Percentiles rank a stretch among this genome's conserved stretches.
These are phyloP conservation scores for Ustilago xerochloae DNA, from an alignment of 1,284 basidiomycete genomes.

Conservation along the genomic window DNA sequence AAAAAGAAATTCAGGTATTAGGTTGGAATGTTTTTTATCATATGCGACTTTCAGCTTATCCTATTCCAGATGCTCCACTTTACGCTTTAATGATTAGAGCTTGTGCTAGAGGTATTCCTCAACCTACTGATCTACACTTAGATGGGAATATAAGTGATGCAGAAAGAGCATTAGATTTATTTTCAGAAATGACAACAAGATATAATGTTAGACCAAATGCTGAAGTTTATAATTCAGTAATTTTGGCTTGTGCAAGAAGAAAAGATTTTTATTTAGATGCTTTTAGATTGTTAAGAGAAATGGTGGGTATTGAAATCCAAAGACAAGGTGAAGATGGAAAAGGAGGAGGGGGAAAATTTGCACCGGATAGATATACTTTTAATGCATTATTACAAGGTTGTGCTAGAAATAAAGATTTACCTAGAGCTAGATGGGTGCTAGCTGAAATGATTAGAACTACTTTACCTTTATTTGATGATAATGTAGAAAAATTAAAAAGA, in stretches of 20 bases:
- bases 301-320: conserved; percentile 79
- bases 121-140: conserved; percentile 65
- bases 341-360: conserved; percentile 67
- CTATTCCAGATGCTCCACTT: conserved; percentile 78
- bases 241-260: conserved; percentile 76
- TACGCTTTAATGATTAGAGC: conserved; percentile 90
- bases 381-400: conserved; percentile 86
- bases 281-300: conserved; percentile 72
- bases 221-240: conserved; percentile 82
- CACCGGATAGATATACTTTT: conserved; percentile 80
- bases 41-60: conserved; percentile 94
- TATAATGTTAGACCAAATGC: conserved; percentile 75
- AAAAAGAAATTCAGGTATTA: conserved; percentile 40
- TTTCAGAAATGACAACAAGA: conserved; percentile 85
- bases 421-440: conserved; percentile 86
- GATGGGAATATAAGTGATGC: conserved; percentile 74
- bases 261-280: conserved; percentile 61
- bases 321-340: conserved; percentile 76
- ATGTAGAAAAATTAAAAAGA: conserved; percentile 9
- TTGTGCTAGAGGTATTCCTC: conserved; percentile 75
- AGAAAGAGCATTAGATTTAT: conserved; percentile 90
- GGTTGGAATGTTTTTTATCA: conserved; percentile 90
- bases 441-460: conserved; percentile 78
- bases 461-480: conserved; percentile 41
- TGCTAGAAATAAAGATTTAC: conserved; percentile 84